Percentiles rank a stretch among this genome's conserved stretches.
Conservation (phyloP, 192 early-diverging fungal species). For the Podochytrium sp. region DNA sequence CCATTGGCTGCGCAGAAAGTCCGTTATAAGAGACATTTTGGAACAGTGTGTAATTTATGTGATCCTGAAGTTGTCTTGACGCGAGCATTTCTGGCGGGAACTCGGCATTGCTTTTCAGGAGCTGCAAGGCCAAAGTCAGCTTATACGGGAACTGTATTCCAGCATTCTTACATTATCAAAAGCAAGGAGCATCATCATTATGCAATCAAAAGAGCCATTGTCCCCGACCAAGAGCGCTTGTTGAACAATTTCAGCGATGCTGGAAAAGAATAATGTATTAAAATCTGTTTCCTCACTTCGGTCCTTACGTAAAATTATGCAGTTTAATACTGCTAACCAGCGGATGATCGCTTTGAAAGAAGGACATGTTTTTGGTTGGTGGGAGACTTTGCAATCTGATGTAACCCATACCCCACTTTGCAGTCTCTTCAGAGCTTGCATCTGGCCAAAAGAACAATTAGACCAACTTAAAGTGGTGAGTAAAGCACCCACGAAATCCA, state of each 20-base stretch:
- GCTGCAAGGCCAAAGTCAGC: not conserved
- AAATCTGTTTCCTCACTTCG: too few relatives aligned
- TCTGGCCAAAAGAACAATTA: too few relatives aligned
- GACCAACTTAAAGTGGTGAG: not conserved
- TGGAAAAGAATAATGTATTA: not conserved
- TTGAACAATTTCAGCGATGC: not conserved
- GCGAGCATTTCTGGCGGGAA: constrained; percentile 13
- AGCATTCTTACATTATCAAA: constrained; percentile 6
- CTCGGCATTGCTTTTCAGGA: not conserved
- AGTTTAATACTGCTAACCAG: too few relatives aligned
- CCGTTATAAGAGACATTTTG: constrained; percentile 1
- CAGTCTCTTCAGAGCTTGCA: not conserved
- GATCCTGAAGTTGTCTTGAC: not conserved
- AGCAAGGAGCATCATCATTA: constrained; percentile 7
- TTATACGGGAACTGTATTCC: not conserved
- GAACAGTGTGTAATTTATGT: constrained; percentile 19
- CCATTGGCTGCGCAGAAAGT: not conserved
- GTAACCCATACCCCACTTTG: not conserved
- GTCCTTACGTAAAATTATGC: not conserved
- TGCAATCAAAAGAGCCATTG: not conserved
- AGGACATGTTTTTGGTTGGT: too few relatives aligned
- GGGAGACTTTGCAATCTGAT: not conserved
- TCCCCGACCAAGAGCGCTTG: too few relatives aligned
- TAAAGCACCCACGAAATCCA: not conserved
- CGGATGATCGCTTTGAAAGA: too few relatives aligned